Conservation (phyloP, 768 basidiomycete species). For the Tephrocybe sp. region DNA sequence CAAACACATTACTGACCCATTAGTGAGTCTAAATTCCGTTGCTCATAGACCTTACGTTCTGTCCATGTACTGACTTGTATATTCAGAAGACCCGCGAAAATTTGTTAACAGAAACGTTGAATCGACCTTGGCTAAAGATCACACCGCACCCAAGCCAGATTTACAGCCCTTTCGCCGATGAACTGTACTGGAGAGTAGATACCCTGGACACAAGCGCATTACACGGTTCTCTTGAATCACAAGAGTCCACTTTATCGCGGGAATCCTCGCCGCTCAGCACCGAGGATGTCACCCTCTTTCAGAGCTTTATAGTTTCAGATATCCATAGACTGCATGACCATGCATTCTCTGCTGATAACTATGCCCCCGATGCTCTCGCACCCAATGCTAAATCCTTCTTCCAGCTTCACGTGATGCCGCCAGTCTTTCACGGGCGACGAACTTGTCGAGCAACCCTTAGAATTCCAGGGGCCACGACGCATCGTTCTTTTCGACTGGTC, state of each 20-base stretch:
- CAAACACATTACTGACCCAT: background rate
- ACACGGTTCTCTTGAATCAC: background rate
- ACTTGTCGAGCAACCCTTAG: background rate
- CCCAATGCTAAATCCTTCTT: background rate
- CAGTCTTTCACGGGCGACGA: background rate
- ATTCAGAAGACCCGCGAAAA: background rate
- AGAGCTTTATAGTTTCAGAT: background rate
- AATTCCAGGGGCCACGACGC: background rate
- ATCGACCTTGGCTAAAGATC: background rate
- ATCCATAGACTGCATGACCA: background rate
- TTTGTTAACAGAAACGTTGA: background rate
- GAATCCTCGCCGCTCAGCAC: background rate
- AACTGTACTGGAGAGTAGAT: background rate
- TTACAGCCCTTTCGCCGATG: background rate
- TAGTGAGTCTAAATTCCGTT: background rate
- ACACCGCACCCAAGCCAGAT: background rate
- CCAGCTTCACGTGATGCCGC: background rate
- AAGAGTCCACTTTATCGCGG: background rate
- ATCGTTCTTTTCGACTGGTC: background rate
- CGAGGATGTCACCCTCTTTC: background rate
- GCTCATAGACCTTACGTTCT: background rate
- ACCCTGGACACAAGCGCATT: background rate
- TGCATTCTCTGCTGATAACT: background rate
- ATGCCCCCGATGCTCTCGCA: background rate
- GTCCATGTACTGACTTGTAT: background rate